phyloP scores from a whole-genome alignment of 495 filamentous ascomycete species.

The Penicillium ochrochloron region DNA sequence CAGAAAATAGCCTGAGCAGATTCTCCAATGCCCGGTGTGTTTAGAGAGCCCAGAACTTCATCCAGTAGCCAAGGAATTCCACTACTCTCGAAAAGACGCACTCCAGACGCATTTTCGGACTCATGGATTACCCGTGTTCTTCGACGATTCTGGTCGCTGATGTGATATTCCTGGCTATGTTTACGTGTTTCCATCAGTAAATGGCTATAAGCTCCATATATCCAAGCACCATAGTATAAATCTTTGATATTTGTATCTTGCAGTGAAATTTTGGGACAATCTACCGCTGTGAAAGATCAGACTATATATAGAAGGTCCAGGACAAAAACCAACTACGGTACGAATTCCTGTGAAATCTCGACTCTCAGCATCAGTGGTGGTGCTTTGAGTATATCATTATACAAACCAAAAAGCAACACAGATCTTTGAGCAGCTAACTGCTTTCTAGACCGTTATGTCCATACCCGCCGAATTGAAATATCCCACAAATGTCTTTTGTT shows the following conservation, averaged over 20 bases:
- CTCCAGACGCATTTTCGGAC: conserved; percentile 15
- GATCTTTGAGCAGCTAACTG: too few relatives aligned
- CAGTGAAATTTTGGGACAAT: background rate
- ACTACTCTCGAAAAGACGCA: conserved; percentile 18
- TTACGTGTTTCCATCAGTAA: conserved; percentile 7
- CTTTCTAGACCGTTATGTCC: too few relatives aligned
- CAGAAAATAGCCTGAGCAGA: conserved; percentile 2
- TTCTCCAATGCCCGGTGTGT: conserved; percentile 17
- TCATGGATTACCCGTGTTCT: conserved; percentile 17
- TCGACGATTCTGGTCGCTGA: conserved; percentile 14
- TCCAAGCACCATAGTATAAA: conserved; percentile 14
- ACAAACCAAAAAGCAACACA: too few relatives aligned
- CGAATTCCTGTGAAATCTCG: too few relatives aligned
- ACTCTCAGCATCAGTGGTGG: too few relatives aligned
- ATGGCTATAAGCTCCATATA: conserved; percentile 14
- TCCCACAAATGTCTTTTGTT: too few relatives aligned
- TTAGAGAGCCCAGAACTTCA: conserved; percentile 12
- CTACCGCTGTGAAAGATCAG: too few relatives aligned
- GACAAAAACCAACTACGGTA: too few relatives aligned
- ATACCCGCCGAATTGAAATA: too few relatives aligned
- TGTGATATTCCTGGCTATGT: conserved; percentile 15
- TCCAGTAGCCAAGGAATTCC: conserved; percentile 14
- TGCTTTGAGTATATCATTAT: too few relatives aligned
- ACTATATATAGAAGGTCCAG: too few relatives aligned
- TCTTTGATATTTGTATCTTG: background rate